Percentiles rank a stretch among this genome's conserved stretches.
Conservation (phyloP, 2,329 filamentous ascomycete species). For the Lecanicillium sp. region DNA sequence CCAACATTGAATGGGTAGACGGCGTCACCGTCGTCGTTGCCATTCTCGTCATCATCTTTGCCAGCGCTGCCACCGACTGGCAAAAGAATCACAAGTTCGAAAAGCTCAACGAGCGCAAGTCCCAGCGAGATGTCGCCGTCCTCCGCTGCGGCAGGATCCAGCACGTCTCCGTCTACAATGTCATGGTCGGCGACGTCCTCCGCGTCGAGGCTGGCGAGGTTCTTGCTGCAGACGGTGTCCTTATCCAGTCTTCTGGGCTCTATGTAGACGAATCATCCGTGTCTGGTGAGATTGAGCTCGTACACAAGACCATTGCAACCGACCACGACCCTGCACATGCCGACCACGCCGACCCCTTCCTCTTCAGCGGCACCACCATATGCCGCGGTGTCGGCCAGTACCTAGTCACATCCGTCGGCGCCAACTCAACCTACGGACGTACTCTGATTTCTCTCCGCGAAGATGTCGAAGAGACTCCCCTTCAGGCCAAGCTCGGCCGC, state of each 20-base stretch:
- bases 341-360: slow-evolving; percentile 62
- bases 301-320: slow-evolving; percentile 56
- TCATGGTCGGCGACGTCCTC: slow-evolving; percentile 69
- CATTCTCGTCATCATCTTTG: slow-evolving; percentile 68
- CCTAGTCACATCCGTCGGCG: slow-evolving; percentile 67
- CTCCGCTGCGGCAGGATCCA: slow-evolving; percentile 66
- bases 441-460: slow-evolving; percentile 74
- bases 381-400: slow-evolving; percentile 71
- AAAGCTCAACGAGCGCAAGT: slow-evolving; percentile 74
- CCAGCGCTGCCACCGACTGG: slow-evolving; percentile 75
- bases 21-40: slow-evolving; percentile 74
- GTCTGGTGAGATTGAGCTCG: slow-evolving; percentile 56
- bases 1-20: slow-evolving; percentile 73
- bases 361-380: slow-evolving; percentile 72
- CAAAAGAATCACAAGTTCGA: slow-evolving; percentile 78
- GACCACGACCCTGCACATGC: slow-evolving; percentile 54
- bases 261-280: slow-evolving; percentile 59
- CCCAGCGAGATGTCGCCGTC: slow-evolving; percentile 67
- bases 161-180: slow-evolving; percentile 64
- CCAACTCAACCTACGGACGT: slow-evolving; percentile 69
- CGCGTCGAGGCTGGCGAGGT: slow-evolving; percentile 68
- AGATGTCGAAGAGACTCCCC: slow-evolving; percentile 68
- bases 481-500: slow-evolving; percentile 71
- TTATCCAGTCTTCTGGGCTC: slow-evolving; percentile 61
- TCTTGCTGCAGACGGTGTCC: slow-evolving; percentile 65